Percentiles rank a stretch among this genome's conserved stretches.
Conservation (phyloP, 1,139 yeast genomes). For the Debaryomyces robertsiae region DNA sequence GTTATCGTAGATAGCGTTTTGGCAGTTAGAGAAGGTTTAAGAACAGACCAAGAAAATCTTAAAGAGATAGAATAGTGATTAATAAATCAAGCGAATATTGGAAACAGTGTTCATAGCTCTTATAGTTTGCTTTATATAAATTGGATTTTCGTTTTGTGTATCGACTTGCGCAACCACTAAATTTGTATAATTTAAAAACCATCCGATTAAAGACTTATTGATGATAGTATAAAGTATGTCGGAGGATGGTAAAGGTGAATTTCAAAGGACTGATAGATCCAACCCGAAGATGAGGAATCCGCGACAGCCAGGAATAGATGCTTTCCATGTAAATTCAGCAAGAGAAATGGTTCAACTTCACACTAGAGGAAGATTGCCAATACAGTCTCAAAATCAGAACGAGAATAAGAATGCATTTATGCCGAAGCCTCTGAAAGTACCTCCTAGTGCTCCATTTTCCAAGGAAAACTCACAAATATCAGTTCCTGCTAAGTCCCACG, state of each 20-base stretch:
- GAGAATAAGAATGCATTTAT: slow-evolving; percentile 1
- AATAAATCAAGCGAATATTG: not conserved
- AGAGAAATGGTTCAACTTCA: slow-evolving; percentile 59
- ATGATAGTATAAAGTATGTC: not conserved
- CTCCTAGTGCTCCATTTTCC: slow-evolving; percentile 13
- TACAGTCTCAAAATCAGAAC: slow-evolving; percentile 5
- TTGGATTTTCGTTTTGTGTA: slow-evolving; percentile 1
- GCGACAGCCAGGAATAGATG: slow-evolving; percentile 43
- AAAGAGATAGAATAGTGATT: slow-evolving; percentile 15
- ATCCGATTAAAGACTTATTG: not conserved
- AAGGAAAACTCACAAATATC: slow-evolving; percentile 18
- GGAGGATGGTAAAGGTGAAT: not conserved
- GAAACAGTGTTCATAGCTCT: not conserved
- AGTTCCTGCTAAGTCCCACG: slow-evolving; percentile 38
- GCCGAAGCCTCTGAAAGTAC: not conserved
- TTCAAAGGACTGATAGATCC: no score
- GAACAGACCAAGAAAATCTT: slow-evolving; percentile 33
- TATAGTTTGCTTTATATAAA: not conserved
- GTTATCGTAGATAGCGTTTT: slow-evolving; percentile 94
- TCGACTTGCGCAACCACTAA: not conserved
- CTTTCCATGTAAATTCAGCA: slow-evolving; percentile 62
- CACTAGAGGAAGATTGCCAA: slow-evolving; percentile 40
- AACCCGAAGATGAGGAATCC: not conserved
- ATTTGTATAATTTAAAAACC: not conserved
- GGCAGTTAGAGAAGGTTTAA: slow-evolving; percentile 85